Conservation (phyloP, 176 grass and related monocot genomes). For the Carex littledalei region DNA sequence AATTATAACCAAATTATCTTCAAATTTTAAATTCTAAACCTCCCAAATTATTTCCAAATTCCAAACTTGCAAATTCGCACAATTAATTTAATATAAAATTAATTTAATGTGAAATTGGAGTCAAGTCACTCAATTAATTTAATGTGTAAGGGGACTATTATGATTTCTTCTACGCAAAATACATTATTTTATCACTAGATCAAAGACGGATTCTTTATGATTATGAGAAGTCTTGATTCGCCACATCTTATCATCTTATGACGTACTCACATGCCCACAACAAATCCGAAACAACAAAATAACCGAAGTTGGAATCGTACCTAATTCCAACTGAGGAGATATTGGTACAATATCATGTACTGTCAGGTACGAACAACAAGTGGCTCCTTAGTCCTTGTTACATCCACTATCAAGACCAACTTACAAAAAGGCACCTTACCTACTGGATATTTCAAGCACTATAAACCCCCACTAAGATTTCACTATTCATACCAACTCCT, state of each 20-base stretch:
- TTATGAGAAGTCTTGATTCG: neutral
- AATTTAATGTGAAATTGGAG: no score
- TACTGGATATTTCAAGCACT: neutral
- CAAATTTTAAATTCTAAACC: no score
- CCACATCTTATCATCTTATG: neutral
- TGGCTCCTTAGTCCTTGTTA: neutral
- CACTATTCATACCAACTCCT: conserved; percentile 7
- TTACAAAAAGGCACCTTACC: neutral
- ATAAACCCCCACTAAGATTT: neutral
- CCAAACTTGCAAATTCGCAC: no score
- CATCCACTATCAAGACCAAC: conserved; percentile 8
- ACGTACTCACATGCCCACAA: neutral
- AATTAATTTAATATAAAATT: no score
- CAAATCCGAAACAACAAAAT: neutral
- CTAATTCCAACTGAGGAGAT: neutral
- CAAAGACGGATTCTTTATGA: no score
- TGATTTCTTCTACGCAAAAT: no score
- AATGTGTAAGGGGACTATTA: no score
- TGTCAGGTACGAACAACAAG: conserved; percentile 15
- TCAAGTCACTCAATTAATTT: no score
- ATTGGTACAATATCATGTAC: conserved; percentile 13
- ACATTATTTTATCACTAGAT: no score
- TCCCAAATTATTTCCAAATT: neutral
- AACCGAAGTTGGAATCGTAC: neutral
- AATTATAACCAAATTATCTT: no score